Evolutionary conservation across 1,139 yeast genomes (phyloP).

Genomic region (Torulaspora pretoriensis): DNA sequence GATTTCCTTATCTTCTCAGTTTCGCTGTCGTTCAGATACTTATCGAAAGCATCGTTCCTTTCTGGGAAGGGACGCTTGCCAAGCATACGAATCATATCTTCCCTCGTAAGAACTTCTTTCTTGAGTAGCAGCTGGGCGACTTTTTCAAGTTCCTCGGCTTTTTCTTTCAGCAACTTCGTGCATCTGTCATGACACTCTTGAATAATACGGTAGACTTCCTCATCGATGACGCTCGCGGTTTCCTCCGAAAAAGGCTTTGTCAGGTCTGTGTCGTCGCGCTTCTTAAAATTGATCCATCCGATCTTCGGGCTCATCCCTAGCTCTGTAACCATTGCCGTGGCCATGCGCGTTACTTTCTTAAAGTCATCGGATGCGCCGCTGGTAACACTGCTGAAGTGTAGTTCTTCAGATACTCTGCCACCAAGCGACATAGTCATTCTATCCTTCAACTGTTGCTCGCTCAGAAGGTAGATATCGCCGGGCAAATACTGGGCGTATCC

Average conservation of each 20-base stretch:
- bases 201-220: conserved; percentile 60
- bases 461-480: conserved; percentile 64
- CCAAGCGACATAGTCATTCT: conserved; percentile 80
- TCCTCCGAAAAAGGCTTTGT: conserved; percentile 68
- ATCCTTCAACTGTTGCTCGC: conserved; percentile 62
- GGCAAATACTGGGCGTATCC: conserved; percentile 84
- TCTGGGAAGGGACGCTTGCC: conserved; percentile 79
- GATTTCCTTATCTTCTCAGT: conserved; percentile 25
- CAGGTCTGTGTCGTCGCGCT: conserved; percentile 51
- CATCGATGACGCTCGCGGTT: conserved; percentile 62
- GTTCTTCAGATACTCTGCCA: conserved; percentile 74
- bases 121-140: conserved; percentile 64
- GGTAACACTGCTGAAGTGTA: conserved; percentile 72
- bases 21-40: conserved; percentile 50
- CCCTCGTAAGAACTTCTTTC: conserved; percentile 74
- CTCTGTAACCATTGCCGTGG: conserved; percentile 70
- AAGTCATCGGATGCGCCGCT: conserved; percentile 82
- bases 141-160: conserved; percentile 56
- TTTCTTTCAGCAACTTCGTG: conserved; percentile 50
- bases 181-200: conserved; percentile 53
- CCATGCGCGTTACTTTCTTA: conserved; percentile 73
- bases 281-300: conserved; percentile 55
- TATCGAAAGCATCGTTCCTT: conserved; percentile 75
- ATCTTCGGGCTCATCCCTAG: conserved; percentile 71
- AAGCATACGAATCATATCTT: conserved; percentile 68